A percentile compares a stretch with the other conserved stretches of the same genome.
These are phyloP conservation scores for Endoconidiophora laricicola DNA, from an alignment of 2,329 filamentous ascomycete genomes.

Conservation along the genomic window DNA sequence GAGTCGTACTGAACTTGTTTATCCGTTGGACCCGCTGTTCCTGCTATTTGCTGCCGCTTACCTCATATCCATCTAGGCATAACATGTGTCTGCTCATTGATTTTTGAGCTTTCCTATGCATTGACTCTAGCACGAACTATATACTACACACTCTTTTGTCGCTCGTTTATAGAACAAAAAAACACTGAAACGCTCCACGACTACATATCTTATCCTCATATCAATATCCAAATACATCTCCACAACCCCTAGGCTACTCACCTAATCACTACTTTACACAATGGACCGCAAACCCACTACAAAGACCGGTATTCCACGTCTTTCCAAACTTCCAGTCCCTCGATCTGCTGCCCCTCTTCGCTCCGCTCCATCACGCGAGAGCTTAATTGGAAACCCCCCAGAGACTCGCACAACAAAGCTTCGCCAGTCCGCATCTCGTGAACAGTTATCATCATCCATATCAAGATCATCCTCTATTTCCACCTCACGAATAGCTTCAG, in stretches of 20 bases:
- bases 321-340: conserved; percentile 12
- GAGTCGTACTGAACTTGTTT: no score
- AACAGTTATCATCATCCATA: conserved; percentile 5
- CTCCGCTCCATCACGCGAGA: conserved; percentile 10
- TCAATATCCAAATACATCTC: background rate
- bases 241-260: background rate
- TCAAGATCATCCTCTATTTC: background rate
- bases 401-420: conserved; percentile 11
- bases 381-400: conserved; percentile 4
- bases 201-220: background rate
- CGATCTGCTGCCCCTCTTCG: conserved; percentile 4
- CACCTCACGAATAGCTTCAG: background rate
- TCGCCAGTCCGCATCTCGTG: conserved; percentile 10
- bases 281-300: conserved; percentile 10
- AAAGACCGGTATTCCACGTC: conserved; percentile 11
- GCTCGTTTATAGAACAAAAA: background rate
- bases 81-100: no score
- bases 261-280: background rate
- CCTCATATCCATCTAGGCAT: background rate
- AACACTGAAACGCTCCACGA: background rate
- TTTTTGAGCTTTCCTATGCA: no score
- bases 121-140: background rate
- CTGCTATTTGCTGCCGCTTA: background rate
- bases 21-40: no score
- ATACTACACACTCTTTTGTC: background rate